These are phyloP conservation scores for Elaphomyces granulatus DNA, from an alignment of 495 filamentous ascomycete genomes.

Conservation along the genomic window DNA sequence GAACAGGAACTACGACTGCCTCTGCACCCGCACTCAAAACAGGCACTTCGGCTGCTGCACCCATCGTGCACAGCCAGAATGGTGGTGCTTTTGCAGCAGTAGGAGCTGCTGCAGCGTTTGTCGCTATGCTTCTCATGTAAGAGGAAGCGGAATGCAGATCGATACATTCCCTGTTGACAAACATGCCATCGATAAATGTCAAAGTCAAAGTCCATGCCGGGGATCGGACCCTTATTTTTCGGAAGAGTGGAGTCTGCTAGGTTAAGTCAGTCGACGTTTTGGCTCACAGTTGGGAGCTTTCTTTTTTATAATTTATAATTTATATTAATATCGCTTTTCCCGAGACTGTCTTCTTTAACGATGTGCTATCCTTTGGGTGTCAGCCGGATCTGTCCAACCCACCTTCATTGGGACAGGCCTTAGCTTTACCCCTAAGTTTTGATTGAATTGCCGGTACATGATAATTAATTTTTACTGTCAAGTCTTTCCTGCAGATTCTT, in stretches of 20 bases:
- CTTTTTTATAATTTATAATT: background rate
- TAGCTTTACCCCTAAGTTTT: too few relatives aligned
- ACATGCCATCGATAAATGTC: too few relatives aligned
- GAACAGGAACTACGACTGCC: conserved; percentile 21
- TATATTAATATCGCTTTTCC: background rate
- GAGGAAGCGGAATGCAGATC: too few relatives aligned
- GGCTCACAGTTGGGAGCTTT: background rate
- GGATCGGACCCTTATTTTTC: too few relatives aligned
- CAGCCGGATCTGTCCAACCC: too few relatives aligned
- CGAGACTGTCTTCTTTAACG: too few relatives aligned
- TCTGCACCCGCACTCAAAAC: conserved; percentile 16
- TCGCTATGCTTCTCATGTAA: conserved; percentile 2
- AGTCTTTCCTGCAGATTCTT: background rate
- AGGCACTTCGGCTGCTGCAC: conserved; percentile 5
- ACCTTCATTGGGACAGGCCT: too few relatives aligned
- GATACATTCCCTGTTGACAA: too few relatives aligned
- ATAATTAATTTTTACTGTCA: background rate
- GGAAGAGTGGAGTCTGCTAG: too few relatives aligned
- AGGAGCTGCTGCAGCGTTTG: conserved; percentile 2
- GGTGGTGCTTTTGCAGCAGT: conserved; percentile 1
- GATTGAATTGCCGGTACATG: background rate
- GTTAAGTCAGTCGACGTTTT: too few relatives aligned
- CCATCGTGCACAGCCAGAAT: conserved; percentile 2
- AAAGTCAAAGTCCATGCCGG: too few relatives aligned
- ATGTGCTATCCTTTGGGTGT: too few relatives aligned